phyloP scores from a whole-genome alignment of 306 rosid species.

The Arachis stenosperma region DNA sequence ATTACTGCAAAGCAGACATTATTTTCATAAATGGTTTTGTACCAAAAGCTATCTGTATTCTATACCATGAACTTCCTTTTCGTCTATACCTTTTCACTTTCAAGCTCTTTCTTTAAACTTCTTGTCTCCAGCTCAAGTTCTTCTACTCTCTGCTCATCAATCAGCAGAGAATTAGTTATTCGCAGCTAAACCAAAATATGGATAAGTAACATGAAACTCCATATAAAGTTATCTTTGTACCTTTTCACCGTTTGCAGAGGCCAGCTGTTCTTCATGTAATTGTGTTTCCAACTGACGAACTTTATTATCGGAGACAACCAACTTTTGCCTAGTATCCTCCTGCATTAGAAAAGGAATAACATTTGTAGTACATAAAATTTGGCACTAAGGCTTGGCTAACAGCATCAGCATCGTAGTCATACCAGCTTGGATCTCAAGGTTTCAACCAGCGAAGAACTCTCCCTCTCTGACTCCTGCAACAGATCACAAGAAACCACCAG shows the following conservation, averaged over 20 bases:
- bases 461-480: constrained; percentile 82
- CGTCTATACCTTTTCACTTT: constrained; percentile 83
- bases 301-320: constrained; percentile 79
- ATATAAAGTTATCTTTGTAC: constrained; percentile 44
- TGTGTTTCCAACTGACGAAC: constrained; percentile 85
- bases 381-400: constrained; percentile 19
- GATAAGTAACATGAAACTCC: constrained; percentile 16
- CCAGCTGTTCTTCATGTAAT: constrained; percentile 64
- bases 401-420: constrained; percentile 35
- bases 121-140: constrained; percentile 68
- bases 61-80: constrained; percentile 38
- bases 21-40: background rate
- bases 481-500: constrained; percentile 33
- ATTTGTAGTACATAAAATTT: constrained; percentile 10
- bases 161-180: constrained; percentile 17
- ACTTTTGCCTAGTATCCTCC: constrained; percentile 88
- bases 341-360: constrained; percentile 50
- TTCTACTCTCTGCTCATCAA: constrained; percentile 70
- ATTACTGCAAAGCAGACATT: constrained; percentile 2
- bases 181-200: constrained; percentile 38
- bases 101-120: constrained; percentile 74
- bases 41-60: constrained; percentile 10
- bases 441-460: constrained; percentile 66
- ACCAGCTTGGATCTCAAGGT: constrained; percentile 91
- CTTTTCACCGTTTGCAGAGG: constrained; percentile 64